Conservation (phyloP, 768 basidiomycete species). For the Mycena capillaripes region DNA sequence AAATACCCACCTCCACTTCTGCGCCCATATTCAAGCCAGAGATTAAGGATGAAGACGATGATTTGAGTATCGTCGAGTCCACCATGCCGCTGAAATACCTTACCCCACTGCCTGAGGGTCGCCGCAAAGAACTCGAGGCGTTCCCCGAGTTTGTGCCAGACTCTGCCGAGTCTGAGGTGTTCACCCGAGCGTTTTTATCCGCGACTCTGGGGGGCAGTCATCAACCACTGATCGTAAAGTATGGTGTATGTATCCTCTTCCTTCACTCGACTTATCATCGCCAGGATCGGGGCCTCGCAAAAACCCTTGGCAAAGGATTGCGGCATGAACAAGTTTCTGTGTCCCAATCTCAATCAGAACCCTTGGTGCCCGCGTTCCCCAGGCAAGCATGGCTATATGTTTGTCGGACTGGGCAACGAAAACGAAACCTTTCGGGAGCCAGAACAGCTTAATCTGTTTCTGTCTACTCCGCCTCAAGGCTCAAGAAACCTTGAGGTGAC, state of each 20-base stretch:
- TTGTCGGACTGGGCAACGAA: slow-evolving; percentile 66
- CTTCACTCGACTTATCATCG: not conserved
- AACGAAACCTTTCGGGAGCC: slow-evolving; percentile 55
- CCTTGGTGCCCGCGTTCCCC: slow-evolving; percentile 66
- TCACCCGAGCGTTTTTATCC: slow-evolving; percentile 56
- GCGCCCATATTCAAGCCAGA: slow-evolving; percentile 37
- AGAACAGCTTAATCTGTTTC: slow-evolving; percentile 60
- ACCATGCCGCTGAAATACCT: slow-evolving; percentile 24
- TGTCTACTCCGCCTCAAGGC: slow-evolving; percentile 49
- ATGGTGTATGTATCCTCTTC: not conserved
- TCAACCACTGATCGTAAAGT: slow-evolving; percentile 57
- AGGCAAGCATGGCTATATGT: slow-evolving; percentile 69
- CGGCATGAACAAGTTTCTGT: slow-evolving; percentile 58
- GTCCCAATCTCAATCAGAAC: slow-evolving; percentile 65
- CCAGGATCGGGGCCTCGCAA: slow-evolving; percentile 44
- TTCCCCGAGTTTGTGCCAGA: slow-evolving; percentile 44
- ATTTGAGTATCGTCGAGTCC: slow-evolving; percentile 3
- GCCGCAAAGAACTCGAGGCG: slow-evolving; percentile 40
- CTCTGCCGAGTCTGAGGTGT: slow-evolving; percentile 43
- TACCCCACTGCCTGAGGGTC: slow-evolving; percentile 36
- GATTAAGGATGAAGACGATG: slow-evolving; percentile 15
- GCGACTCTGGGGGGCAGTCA: slow-evolving; percentile 54
- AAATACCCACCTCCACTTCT: not conserved
- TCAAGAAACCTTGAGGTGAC: slow-evolving; percentile 50
- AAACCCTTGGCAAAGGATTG: slow-evolving; percentile 47